Percentiles rank a stretch among this genome's conserved stretches.
phyloP scores from a whole-genome alignment of 148 eudicot species.

The Rhododendron molle region DNA sequence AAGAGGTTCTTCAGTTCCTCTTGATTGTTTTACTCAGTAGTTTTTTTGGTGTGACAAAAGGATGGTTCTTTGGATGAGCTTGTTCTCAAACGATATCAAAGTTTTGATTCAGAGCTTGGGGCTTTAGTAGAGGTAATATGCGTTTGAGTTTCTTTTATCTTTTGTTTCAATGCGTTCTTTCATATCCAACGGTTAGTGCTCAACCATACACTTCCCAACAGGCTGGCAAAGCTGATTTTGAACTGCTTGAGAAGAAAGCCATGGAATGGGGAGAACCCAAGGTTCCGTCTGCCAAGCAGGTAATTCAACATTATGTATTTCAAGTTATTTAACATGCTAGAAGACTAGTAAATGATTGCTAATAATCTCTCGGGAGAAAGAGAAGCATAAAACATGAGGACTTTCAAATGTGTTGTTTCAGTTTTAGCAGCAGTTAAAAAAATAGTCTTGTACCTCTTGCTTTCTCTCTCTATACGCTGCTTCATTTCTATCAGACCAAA shows the following conservation, averaged over 20 bases:
- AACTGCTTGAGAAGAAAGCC: constrained; percentile 81
- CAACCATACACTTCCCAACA: constrained; percentile 18
- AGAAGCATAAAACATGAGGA: not conserved
- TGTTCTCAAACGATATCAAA: constrained; percentile 80
- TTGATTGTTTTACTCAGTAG: not conserved
- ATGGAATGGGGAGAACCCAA: constrained; percentile 93
- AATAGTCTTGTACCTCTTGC: not conserved
- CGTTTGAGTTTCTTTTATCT: not conserved
- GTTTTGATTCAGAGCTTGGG: constrained; percentile 81
- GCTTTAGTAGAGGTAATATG: constrained; percentile 62
- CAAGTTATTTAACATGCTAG: not conserved
- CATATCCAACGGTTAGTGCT: not conserved
- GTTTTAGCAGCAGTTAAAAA: not conserved
- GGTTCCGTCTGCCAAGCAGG: constrained; percentile 94
- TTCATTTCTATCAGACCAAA: not conserved
- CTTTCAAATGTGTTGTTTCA: not conserved
- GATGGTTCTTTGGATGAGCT: constrained; percentile 76
- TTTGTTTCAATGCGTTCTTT: not conserved
- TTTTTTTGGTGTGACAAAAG: constrained; percentile 27
- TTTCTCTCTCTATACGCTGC: not conserved
- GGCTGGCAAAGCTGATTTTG: constrained; percentile 95
- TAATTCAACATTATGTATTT: constrained; percentile 13
- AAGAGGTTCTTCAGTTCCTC: not conserved
- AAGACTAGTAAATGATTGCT: not conserved
- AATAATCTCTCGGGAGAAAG: not conserved